Percentiles rank a stretch among this genome's conserved stretches.
Conservation (phyloP, 768 basidiomycete genomes). For the Hypholoma sublateritium region DNA sequence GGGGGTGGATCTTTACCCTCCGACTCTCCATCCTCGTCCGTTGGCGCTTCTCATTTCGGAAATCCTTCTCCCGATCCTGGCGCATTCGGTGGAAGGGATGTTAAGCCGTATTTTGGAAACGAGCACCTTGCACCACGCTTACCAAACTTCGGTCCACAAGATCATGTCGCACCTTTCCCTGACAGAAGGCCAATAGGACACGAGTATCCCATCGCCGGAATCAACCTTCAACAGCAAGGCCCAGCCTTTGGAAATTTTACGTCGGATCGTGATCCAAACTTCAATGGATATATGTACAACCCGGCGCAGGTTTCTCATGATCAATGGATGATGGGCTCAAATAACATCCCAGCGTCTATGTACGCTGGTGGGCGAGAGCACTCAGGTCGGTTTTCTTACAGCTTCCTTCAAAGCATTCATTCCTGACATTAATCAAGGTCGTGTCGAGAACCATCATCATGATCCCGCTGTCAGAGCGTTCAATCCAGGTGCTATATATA, state of each 20-base stretch:
- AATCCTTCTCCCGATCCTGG: constrained; percentile 71
- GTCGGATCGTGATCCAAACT: constrained; percentile 17
- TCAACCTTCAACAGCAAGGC: constrained; percentile 11
- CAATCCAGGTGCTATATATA: constrained; percentile 2
- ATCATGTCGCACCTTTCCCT: constrained; percentile 15
- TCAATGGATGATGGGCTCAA: constrained; percentile 18
- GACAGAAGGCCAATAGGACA: constrained; percentile 15
- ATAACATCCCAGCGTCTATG: constrained; percentile 9
- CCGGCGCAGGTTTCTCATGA: constrained; percentile 16
- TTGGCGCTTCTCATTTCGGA: constrained; percentile 61
- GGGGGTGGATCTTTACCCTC: constrained; percentile 53
- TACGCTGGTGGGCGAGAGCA: constrained; percentile 7
- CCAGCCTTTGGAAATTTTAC: constrained; percentile 22
- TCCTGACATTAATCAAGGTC: constrained; percentile 3
- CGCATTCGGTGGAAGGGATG: constrained; percentile 48
- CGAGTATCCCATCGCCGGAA: constrained; percentile 14
- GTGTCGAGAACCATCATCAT: constrained; percentile 4
- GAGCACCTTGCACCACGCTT: constrained; percentile 29
- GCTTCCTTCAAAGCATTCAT: neutral
- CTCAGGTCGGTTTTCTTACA: constrained; percentile 4
- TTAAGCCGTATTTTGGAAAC: constrained; percentile 32
- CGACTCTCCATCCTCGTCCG: constrained; percentile 74
- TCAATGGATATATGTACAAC: constrained; percentile 17
- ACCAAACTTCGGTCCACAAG: constrained; percentile 17
- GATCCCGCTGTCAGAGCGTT: constrained; percentile 13